Percentiles rank a stretch among this genome's conserved stretches.
Evolutionary conservation across 139 green algal species (phyloP).

Genomic region (Tetradesmus lagerheimii): DNA sequence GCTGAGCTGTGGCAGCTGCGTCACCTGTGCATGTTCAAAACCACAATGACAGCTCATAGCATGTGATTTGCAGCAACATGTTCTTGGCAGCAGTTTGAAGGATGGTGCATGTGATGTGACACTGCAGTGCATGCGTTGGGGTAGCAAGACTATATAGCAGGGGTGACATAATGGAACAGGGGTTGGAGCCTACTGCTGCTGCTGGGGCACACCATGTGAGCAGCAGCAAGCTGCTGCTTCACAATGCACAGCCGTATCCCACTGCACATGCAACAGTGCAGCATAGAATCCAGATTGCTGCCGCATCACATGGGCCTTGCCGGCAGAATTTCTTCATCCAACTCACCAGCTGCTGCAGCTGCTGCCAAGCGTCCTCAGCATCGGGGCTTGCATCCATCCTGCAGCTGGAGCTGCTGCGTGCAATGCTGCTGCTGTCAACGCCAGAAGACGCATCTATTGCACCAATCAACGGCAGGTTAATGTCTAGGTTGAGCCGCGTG

Average conservation of each 20-base stretch:
- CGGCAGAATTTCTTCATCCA: background rate
- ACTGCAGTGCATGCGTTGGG: no score
- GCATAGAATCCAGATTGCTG: no score
- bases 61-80: background rate
- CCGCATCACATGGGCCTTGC: background rate
- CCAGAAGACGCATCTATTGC: background rate
- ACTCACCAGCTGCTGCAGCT: background rate
- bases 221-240: no score
- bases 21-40: background rate
- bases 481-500: background rate
- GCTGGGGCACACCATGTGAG: no score
- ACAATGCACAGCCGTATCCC: no score
- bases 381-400: background rate
- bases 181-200: no score
- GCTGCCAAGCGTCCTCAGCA: background rate
- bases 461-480: background rate
- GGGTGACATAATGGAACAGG: no score
- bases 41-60: background rate
- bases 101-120: no score
- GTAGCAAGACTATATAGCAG: no score
- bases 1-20: background rate
- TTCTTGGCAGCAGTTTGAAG: background rate
- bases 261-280: no score
- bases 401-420: background rate
- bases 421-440: background rate